Evolutionary conservation across 2,329 filamentous ascomycete species (phyloP).

Genomic region (Fusarium sterilihyphosum): DNA sequence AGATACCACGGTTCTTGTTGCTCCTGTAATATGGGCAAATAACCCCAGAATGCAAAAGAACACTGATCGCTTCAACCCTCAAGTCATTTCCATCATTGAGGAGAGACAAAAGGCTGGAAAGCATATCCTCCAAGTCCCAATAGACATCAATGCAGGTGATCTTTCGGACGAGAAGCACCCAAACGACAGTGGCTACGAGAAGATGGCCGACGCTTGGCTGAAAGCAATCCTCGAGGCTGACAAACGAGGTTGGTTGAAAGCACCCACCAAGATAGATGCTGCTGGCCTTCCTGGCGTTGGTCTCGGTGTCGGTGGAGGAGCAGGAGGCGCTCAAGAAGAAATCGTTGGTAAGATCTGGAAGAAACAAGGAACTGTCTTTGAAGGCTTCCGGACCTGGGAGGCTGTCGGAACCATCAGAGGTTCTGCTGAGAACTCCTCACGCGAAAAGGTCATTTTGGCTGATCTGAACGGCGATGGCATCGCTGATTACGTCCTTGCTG

Average conservation of each 20-base stretch:
- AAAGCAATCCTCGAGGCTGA: conserved; percentile 15
- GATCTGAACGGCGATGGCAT: conserved; percentile 24
- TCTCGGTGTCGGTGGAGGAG: not conserved
- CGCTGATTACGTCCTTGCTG: conserved; percentile 12
- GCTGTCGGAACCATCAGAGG: not conserved
- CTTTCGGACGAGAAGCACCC: conserved; percentile 24
- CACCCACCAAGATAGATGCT: not conserved
- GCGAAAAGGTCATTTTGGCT: conserved; percentile 5
- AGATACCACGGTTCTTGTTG: conserved; percentile 6
- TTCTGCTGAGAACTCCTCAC: not conserved
- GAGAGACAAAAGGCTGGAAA: not conserved
- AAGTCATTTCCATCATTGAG: not conserved
- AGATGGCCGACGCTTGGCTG: conserved; percentile 27
- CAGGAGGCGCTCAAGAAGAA: conserved; percentile 7
- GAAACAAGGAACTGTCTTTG: conserved; percentile 10
- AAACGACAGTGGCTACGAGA: conserved; percentile 21
- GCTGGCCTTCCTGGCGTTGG: not conserved
- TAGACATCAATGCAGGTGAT: conserved; percentile 8
- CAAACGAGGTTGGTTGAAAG: conserved; percentile 6
- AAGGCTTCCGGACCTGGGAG: conserved; percentile 18
- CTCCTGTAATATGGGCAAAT: conserved; percentile 27
- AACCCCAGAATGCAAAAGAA: conserved; percentile 19
- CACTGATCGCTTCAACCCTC: conserved; percentile 12
- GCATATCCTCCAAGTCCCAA: conserved; percentile 9
- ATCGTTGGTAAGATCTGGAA: conserved; percentile 10